Conservation (phyloP, 192 early-diverging fungal genomes). For the Gigaspora rosea region DNA sequence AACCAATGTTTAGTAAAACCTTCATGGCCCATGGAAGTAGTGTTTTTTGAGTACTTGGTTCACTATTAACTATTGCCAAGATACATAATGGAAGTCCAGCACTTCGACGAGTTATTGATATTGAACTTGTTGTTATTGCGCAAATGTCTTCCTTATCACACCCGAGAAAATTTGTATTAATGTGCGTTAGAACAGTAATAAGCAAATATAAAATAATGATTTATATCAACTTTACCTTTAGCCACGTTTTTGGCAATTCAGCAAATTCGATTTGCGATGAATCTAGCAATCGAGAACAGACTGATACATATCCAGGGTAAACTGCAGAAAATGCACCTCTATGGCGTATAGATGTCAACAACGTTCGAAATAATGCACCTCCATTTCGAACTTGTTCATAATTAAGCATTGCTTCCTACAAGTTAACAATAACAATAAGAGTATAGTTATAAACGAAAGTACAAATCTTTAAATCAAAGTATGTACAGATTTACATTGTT, state of each 20-base stretch:
- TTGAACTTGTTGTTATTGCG: slow-evolving; percentile 65
- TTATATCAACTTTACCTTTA: slow-evolving; percentile 40
- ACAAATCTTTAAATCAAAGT: too few relatives aligned
- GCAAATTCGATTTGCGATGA: slow-evolving; percentile 55
- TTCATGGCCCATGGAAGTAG: slow-evolving; percentile 70
- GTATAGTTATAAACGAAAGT: too few relatives aligned
- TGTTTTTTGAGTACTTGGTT: slow-evolving; percentile 57
- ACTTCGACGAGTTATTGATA: slow-evolving; percentile 91
- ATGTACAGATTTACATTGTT: slow-evolving; percentile 8
- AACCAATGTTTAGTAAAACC: slow-evolving; percentile 67
- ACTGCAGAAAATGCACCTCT: slow-evolving; percentile 91
- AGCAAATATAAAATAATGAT: background rate
- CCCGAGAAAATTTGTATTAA: background rate
- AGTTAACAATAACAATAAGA: background rate
- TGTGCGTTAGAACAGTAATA: background rate
- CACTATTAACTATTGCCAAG: slow-evolving; percentile 76
- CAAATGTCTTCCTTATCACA: slow-evolving; percentile 63
- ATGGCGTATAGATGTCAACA: slow-evolving; percentile 80
- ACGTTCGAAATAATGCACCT: slow-evolving; percentile 55
- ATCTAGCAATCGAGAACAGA: slow-evolving; percentile 70
- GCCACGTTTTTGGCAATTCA: slow-evolving; percentile 67
- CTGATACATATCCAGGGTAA: slow-evolving; percentile 70
- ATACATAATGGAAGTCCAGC: slow-evolving; percentile 89
- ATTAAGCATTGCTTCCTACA: slow-evolving; percentile 24
- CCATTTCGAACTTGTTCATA: slow-evolving; percentile 33